Base-by-base conservation (phyloP, 148 eudicot genomes). In the Persicaria maculosa region DNA sequence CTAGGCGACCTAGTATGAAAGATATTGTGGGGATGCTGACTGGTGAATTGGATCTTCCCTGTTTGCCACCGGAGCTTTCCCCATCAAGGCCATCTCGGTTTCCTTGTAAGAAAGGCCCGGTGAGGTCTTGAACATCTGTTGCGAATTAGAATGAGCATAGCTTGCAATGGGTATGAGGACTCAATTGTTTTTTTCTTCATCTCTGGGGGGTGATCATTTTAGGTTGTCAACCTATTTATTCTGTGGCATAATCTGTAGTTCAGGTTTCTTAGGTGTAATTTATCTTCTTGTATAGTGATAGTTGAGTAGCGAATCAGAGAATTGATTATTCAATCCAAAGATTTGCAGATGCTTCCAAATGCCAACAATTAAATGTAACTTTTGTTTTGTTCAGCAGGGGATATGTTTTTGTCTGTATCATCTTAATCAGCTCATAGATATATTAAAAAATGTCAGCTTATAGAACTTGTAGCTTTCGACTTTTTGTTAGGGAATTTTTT, bases 21-120 rank as follows among this genome's bases (percentile, higher is more conserved):
- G 97, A 95, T 73, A 90, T 90, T 14, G 96, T 88, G 22, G 94
- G 90, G 76, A 92, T 92, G 86, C 94, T 95, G 58, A 82, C 89
- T 4, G 99, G 99, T 6, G 97, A 90, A 47, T 75, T 92, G 53
- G 91, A 80, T 19, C 74, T 83, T 75, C 97, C 97, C 11, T 79
- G 77, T 78, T 72, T 95, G 59, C 99, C 99, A 12, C 79, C 81
- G 62, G 99, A 95, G 76, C 82, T 87, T 80, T 88, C 89, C 10
- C 87, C 88, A 44, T 90, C 96, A 2, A 84, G 88, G 58, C 88
- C 88, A 4, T 85, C 90, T 45, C 83, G 88, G 2, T 80, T 79
- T 74, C 86, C 85, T n/a, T 79, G 50, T 47, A 94, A 78, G 89
- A 94, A 83, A 86, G 45, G 80, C 74, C 65, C 84, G 90, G 91